Conservation (phyloP, 2,329 filamentous ascomycete species). For the Apiospora kogelbergensis region DNA sequence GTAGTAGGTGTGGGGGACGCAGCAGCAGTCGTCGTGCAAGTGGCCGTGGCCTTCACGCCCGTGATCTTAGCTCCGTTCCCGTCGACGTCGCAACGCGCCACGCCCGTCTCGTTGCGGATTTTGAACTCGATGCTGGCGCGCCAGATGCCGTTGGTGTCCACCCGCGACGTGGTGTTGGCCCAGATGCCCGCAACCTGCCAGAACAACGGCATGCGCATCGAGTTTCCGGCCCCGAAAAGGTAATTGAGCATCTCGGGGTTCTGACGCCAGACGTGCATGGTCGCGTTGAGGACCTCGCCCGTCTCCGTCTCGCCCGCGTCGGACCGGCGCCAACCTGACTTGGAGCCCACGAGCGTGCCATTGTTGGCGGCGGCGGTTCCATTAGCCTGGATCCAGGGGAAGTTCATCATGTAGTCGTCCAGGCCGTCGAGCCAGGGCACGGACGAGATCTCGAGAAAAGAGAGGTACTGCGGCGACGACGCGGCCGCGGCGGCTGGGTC, state of each 20-base stretch:
- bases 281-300: constrained; percentile 17
- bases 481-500: neutral
- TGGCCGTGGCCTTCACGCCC: neutral
- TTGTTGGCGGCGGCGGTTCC: constrained; percentile 4
- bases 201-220: neutral
- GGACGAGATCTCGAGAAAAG: neutral
- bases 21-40: neutral
- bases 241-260: constrained; percentile 12
- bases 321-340: neutral
- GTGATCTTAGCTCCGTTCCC: neutral
- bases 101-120: constrained; percentile 16
- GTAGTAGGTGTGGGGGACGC: neutral
- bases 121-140: constrained; percentile 16
- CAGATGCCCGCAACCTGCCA: constrained; percentile 11
- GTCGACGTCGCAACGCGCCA: constrained; percentile 9
- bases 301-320: neutral
- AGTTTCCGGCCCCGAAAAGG: neutral
- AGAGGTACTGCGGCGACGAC: neutral
- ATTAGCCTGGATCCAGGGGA: constrained; percentile 17
- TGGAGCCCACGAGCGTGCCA: constrained; percentile 11
- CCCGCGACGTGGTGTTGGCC: constrained; percentile 11
- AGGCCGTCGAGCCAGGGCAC: neutral
- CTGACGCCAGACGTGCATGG: constrained; percentile 18
- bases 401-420: constrained; percentile 13
- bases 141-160: constrained; percentile 8